phyloP scores from a whole-genome alignment of 192 early-diverging fungal species.

The Phycomyces blakesleeanus region DNA sequence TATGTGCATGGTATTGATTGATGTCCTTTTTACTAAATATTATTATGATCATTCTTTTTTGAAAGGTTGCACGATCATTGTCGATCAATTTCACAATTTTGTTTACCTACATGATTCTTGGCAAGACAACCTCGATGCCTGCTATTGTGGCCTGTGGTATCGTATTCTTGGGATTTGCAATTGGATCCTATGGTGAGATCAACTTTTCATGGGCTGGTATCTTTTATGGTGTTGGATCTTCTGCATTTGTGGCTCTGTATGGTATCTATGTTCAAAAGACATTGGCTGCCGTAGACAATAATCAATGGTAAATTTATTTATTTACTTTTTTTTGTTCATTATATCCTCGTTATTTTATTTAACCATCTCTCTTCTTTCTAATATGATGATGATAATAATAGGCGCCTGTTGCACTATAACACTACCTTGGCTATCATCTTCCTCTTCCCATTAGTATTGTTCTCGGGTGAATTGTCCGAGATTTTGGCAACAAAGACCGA shows the following conservation, averaged over 20 bases:
- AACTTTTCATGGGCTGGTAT: slow-evolving; percentile 63
- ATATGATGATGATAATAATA: slow-evolving; percentile 3
- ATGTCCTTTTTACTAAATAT: slow-evolving; percentile 9
- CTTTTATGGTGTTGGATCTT: slow-evolving; percentile 58
- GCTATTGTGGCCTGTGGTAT: slow-evolving; percentile 53
- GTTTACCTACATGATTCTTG: slow-evolving; percentile 56
- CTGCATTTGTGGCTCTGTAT: slow-evolving; percentile 62
- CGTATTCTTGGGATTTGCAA: slow-evolving; percentile 58
- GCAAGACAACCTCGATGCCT: slow-evolving; percentile 44
- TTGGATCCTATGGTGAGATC: slow-evolving; percentile 62
- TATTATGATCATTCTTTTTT: too few relatives aligned
- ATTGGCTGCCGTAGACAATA: slow-evolving; percentile 52
- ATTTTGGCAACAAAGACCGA: slow-evolving; percentile 40
- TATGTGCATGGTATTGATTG: too few relatives aligned
- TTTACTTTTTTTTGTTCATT: too few relatives aligned
- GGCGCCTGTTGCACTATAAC: slow-evolving; percentile 61
- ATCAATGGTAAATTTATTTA: slow-evolving; percentile 59
- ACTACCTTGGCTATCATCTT: slow-evolving; percentile 56
- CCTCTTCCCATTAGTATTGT: slow-evolving; percentile 50
- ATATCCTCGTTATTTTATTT: too few relatives aligned
- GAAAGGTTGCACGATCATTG: slow-evolving; percentile 60
- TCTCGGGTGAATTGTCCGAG: slow-evolving; percentile 56
- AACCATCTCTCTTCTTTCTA: neutral
- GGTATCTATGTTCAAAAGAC: slow-evolving; percentile 70
- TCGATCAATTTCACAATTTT: slow-evolving; percentile 65